A percentile compares a stretch with the other conserved stretches of the same genome.
phyloP scores from a whole-genome alignment of 1,139 yeast species.

The Nakaseomyces glabratus region DNA sequence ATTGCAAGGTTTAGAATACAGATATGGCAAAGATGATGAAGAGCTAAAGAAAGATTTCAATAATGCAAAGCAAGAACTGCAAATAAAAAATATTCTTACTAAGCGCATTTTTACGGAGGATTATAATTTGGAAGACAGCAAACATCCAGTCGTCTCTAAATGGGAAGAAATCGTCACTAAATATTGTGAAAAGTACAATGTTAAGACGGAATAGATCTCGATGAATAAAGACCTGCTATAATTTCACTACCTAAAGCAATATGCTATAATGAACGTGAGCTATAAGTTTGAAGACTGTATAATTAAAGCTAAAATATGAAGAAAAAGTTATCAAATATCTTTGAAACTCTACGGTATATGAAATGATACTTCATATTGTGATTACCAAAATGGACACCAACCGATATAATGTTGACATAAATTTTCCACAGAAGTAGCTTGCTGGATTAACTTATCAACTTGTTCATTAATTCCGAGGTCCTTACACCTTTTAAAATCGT shows the following conservation, averaged over 20 bases:
- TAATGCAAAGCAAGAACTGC: slow-evolving; percentile 20
- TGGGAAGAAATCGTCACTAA: slow-evolving; percentile 17
- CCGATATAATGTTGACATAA: slow-evolving; percentile 95
- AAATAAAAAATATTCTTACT: slow-evolving; percentile 23
- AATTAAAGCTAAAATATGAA: no score
- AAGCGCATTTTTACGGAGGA: slow-evolving; percentile 22
- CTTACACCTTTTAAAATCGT: slow-evolving; percentile 68
- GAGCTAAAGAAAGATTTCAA: slow-evolving; percentile 14
- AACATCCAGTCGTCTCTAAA: slow-evolving; percentile 15
- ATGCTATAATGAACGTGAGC: no score
- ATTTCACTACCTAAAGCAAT: not conserved
- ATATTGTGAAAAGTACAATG: slow-evolving; percentile 16
- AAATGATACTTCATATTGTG: no score
- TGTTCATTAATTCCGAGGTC: slow-evolving; percentile 80
- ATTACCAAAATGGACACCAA: slow-evolving; percentile 98
- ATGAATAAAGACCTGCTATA: not conserved
- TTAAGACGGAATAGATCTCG: slow-evolving; percentile 9
- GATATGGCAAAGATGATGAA: slow-evolving; percentile 18
- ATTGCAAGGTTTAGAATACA: slow-evolving; percentile 24
- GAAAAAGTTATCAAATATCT: no score
- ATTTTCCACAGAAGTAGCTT: slow-evolving; percentile 94
- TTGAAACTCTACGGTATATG: no score
- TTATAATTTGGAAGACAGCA: slow-evolving; percentile 12
- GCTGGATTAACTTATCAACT: slow-evolving; percentile 88
- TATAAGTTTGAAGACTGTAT: no score